Evolutionary conservation across 2,329 filamentous ascomycete species (phyloP).

Genomic region (Chaetomium strumarium): DNA sequence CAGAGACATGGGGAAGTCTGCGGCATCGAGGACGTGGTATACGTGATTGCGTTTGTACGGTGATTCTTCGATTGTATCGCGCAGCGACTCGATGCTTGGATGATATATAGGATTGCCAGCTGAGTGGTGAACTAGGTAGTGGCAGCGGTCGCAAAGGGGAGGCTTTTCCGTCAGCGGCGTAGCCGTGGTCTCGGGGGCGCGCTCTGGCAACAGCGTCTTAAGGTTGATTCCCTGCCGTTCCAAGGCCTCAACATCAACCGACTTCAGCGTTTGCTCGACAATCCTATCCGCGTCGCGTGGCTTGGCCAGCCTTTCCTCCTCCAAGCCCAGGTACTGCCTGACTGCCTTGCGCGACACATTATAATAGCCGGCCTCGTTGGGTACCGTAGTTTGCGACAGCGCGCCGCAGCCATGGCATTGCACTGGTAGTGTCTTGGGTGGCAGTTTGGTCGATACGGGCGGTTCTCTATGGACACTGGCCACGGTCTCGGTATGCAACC

Average conservation of each 20-base stretch:
- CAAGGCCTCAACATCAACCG: conserved; percentile 38
- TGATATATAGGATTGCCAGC: conserved; percentile 67
- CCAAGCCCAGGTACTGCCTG: conserved; percentile 39
- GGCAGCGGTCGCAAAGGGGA: conserved; percentile 82
- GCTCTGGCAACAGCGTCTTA: conserved; percentile 30
- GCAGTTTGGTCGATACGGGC: not conserved
- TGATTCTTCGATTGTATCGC: conserved; percentile 79
- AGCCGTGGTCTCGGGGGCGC: not conserved
- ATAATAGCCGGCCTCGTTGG: conserved; percentile 54
- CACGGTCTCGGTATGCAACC: conserved; percentile 12
- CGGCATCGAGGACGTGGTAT: conserved; percentile 91
- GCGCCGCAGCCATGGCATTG: conserved; percentile 62
- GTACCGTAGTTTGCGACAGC: conserved; percentile 50
- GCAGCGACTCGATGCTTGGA: conserved; percentile 73
- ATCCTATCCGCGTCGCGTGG: conserved; percentile 39
- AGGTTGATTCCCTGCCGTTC: conserved; percentile 43
- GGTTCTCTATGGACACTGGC: not conserved
- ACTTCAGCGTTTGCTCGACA: conserved; percentile 40
- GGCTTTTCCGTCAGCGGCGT: conserved; percentile 26
- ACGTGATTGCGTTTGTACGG: conserved; percentile 89
- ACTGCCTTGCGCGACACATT: conserved; percentile 47
- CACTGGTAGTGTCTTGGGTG: conserved; percentile 38
- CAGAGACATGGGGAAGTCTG: conserved; percentile 93
- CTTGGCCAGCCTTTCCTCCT: conserved; percentile 28
- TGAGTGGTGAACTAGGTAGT: conserved; percentile 71